Percentiles rank a stretch among this genome's conserved stretches.
Evolutionary conservation across 2,329 filamentous ascomycete genomes (phyloP).

Genomic region (Penicillium sp.): DNA sequence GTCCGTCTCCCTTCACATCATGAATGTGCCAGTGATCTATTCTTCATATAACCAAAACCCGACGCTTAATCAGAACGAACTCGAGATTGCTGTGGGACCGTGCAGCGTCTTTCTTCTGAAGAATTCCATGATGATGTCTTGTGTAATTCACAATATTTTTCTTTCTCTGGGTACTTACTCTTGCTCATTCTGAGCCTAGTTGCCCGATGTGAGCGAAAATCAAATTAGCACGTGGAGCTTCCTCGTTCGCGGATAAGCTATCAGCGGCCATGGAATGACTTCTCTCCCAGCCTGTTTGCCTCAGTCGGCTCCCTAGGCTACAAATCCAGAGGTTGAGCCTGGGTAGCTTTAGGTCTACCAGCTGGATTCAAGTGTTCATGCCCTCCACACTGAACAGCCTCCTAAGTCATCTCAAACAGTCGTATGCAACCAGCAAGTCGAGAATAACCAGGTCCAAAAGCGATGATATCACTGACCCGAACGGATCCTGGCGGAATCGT

Average conservation of each 20-base stretch:
- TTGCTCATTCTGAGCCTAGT: background rate
- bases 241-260: background rate
- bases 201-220: background rate
- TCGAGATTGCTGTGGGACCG: background rate
- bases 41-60: background rate
- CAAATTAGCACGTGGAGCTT: background rate
- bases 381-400: background rate
- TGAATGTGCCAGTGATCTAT: background rate
- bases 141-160: background rate
- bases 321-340: background rate
- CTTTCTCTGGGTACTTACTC: background rate
- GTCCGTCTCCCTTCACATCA: background rate
- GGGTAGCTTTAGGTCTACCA: background rate
- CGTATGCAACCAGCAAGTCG: background rate
- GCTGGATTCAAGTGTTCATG: background rate
- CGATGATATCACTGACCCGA: slow-evolving; percentile 9
- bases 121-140: background rate
- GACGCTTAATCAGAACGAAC: background rate
- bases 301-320: background rate
- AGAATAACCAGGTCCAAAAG: background rate
- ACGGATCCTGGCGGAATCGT: background rate
- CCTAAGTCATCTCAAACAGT: background rate
- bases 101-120: background rate
- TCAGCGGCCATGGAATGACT: background rate
- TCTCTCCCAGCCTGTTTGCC: background rate